Evolutionary conservation across 1,139 yeast genomes (phyloP), one percentile per base, ranked within the genome.

Genomic region (Suhomyces anneliseae): DNA sequence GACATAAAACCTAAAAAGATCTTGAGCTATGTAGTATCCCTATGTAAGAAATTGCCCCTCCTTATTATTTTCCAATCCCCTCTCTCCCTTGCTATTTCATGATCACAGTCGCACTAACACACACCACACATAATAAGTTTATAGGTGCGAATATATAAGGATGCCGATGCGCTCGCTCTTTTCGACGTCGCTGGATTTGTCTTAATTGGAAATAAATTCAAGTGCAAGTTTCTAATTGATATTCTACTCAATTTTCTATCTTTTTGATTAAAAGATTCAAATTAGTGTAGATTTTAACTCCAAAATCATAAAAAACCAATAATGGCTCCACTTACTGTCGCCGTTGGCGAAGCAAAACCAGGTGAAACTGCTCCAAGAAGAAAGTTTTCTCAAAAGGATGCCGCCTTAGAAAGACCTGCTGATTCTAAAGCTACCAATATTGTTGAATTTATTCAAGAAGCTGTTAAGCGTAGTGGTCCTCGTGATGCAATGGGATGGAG

Each of bases 321-420:
- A 29, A 67, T 67, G 73, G 60, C 62, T 41, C 71, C 68, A 45
- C 67, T 72, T 45, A 74, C 78, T 34, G 92, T 87, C 36, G 83
- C 84, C 35, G 95, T 88, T 34, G 96, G 95, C 35, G 85, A 86
- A 49, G 92, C 93, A 36, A 81, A 80, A 59, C 79, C 81, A 9
- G 95, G 95, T 51, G 97, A 92, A 71, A 87, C 97, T 29, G 96
- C 96, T 4, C 96, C 96, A 54, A 83, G 96, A 71, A 83, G 96
- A 72, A 87, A 82, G 61, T 73, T 76, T 49, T 71, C 79, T 47
- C 83, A 82, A 47, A 82, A 81, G 55, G 79, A 79, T 40, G 86
- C 71, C 5, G 69, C 81, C 1, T 59, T 83, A 12, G 65, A 64
- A n/a, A 78, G 82, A 62, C 95, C 95, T 3, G 44, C 56, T 4